Evolutionary conservation across 352 stramenopile species (phyloP), one percentile per base, ranked within the genome.

Genomic region (Phytophthora podocarpi): DNA sequence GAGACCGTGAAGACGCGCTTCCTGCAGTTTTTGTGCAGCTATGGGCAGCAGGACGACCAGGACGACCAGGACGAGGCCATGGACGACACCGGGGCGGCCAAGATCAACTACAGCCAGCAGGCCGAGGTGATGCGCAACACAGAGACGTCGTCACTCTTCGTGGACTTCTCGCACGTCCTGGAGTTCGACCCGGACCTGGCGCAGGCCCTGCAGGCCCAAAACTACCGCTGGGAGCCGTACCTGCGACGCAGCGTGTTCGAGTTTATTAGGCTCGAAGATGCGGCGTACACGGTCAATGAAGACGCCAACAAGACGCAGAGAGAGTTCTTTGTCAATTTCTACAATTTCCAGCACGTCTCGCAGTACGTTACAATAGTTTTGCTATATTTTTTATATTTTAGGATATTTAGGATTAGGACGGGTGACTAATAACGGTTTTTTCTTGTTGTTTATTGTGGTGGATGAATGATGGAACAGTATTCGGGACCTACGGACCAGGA

Each of bases 281-380:
- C 78, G 3, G 76, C 78, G 23, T 93, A 93, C 48, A 89, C 82
- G 34, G 66, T 93, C 43, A 91, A 89, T 36, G 84, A 93, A 23
- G 84, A 93, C 64, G 84, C 84, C 60, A 85, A 83, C 67, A 91
- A 90, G 68, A 82, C 78, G 15, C 84, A 84, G 49, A 61, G 86
- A 34, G 87, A 95, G 67, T 93, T 93, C 45, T 95, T 95, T 41
- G 87, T 95, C 23, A 94, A 86, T 58, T 95, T 95, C 56, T 95
- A 95, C 76, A 95, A 95, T 65, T 94, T 95, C 59, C 84, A 91
- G 53, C 82, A 93, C 47, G 84, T 93, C 26, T 91, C 84, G 1
- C 82, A 91, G 82, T 91, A 78, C 21, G 59, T 21, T 39, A n/a
- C 26, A 20, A 23, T 49, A 20, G 5, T 6, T 36, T 28, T 52